Conservation (phyloP, 2,329 filamentous ascomycete genomes). For the Tolypocladium pustulatum region DNA sequence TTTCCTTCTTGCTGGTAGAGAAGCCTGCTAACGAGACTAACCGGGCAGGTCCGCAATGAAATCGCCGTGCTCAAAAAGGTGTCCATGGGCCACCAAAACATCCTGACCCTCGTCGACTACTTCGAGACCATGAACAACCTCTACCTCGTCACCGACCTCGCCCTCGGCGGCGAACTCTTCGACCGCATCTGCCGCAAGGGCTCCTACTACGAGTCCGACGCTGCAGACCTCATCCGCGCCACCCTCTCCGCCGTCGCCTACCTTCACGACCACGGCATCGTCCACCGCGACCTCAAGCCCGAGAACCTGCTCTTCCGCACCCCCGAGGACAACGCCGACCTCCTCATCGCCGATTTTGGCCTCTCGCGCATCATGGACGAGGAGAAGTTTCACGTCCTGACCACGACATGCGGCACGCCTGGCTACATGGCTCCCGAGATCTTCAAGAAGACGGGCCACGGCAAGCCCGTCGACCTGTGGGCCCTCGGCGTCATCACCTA, state of each 20-base stretch:
- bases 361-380: slow-evolving; percentile 97
- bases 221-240: slow-evolving; percentile 86
- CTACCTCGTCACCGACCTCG: slow-evolving; percentile 94
- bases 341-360: slow-evolving; percentile 95
- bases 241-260: slow-evolving; percentile 97
- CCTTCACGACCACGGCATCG: slow-evolving; percentile 95
- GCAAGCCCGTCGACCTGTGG: slow-evolving; percentile 97
- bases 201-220: slow-evolving; percentile 96
- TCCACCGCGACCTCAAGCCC: slow-evolving; percentile 94
- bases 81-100: slow-evolving; percentile 99
- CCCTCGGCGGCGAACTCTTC: slow-evolving; percentile 91
- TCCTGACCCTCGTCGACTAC: slow-evolving; percentile 94
- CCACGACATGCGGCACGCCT: slow-evolving; percentile 93
- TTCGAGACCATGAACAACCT: slow-evolving; percentile 99
- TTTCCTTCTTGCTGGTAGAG: neutral
- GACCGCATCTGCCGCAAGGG: slow-evolving; percentile 98
- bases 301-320: slow-evolving; percentile 96
- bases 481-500: slow-evolving; percentile 98
- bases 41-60: slow-evolving; percentile 82
- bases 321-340: slow-evolving; percentile 92
- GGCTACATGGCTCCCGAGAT: slow-evolving; percentile 99
- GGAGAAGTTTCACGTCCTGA: slow-evolving; percentile 94
- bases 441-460: slow-evolving; percentile 96
- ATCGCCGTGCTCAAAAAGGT: slow-evolving; percentile 95
- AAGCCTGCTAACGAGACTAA: neutral